These are phyloP conservation scores for Vaccinium myrtillus DNA, from an alignment of 148 eudicot species.

Conservation along the genomic window DNA sequence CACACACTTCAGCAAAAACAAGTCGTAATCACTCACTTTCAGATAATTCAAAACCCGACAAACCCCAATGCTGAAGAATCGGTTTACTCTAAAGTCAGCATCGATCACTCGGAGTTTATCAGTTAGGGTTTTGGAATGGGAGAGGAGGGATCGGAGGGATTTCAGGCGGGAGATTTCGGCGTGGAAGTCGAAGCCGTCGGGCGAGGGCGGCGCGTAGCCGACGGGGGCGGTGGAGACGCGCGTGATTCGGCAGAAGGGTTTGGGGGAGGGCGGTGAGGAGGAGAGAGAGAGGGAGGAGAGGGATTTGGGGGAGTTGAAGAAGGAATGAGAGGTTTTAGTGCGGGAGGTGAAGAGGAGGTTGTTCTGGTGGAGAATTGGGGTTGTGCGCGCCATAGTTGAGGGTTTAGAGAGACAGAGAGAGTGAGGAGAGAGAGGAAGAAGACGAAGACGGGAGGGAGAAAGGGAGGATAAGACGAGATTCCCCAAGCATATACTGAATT, in stretches of 20 bases:
- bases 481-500: conserved; percentile 53
- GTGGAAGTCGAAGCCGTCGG: conserved; percentile 40
- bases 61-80: conserved; percentile 38
- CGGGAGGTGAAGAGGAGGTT: conserved; percentile 25
- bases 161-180: conserved; percentile 52
- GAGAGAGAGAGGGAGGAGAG: conserved; percentile 23
- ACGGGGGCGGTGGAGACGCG: conserved; percentile 70
- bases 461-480: conserved; percentile 27
- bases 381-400: conserved; percentile 28
- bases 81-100: conserved; percentile 48
- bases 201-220: conserved; percentile 52
- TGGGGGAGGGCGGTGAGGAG: background rate
- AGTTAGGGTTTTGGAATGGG: conserved; percentile 23
- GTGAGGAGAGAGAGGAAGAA: background rate
- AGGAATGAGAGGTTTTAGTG: conserved; percentile 24
- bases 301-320: conserved; percentile 14
- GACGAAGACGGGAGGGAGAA: background rate
- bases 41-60: conserved; percentile 40
- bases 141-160: conserved; percentile 32
- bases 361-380: conserved; percentile 29
- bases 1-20: conserved; percentile 79
- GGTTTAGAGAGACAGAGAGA: conserved; percentile 11
- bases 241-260: conserved; percentile 4
- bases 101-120: conserved; percentile 41
- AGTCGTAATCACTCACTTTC: conserved; percentile 44